Conservation (phyloP, 331 rosid species). For the Spiraea crenata region DNA sequence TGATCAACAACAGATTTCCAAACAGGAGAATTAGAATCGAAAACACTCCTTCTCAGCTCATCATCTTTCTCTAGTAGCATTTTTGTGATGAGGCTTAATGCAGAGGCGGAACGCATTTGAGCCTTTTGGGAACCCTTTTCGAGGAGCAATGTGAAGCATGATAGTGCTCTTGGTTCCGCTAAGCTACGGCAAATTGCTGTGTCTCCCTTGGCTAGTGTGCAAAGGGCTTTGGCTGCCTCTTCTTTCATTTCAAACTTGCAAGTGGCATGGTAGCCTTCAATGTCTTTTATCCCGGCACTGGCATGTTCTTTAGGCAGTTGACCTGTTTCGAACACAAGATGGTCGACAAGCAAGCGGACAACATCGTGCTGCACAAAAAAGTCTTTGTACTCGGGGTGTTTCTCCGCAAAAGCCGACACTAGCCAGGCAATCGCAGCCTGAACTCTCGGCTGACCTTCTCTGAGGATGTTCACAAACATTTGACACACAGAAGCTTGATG, state of each 20-base stretch:
- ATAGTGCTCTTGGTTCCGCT: no score
- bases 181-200: no score
- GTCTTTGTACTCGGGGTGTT: conserved; percentile 51
- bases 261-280: not conserved
- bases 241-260: conserved; percentile 40
- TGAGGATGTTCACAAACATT: no score
- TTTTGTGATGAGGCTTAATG: conserved; percentile 45
- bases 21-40: conserved; percentile 51
- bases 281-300: conserved; percentile 38
- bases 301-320: conserved; percentile 54
- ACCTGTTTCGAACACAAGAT: conserved; percentile 52
- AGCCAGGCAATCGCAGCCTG: conserved; percentile 30
- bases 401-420: conserved; percentile 44
- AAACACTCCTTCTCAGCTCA: conserved; percentile 46
- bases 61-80: conserved; percentile 53
- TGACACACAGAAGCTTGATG: no score
- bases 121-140: conserved; percentile 50
- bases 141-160: conserved; percentile 47
- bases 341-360: conserved; percentile 45
- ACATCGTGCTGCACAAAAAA: conserved; percentile 49
- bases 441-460: no score
- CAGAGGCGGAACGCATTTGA: conserved; percentile 53
- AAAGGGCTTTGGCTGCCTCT: conserved; percentile 56
- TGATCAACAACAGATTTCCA: conserved; percentile 38
- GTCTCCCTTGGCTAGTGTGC: conserved; percentile 9